Evolutionary conservation across 2,329 filamentous ascomycete species (phyloP).

Genomic region (Rachicladosporium sp.): DNA sequence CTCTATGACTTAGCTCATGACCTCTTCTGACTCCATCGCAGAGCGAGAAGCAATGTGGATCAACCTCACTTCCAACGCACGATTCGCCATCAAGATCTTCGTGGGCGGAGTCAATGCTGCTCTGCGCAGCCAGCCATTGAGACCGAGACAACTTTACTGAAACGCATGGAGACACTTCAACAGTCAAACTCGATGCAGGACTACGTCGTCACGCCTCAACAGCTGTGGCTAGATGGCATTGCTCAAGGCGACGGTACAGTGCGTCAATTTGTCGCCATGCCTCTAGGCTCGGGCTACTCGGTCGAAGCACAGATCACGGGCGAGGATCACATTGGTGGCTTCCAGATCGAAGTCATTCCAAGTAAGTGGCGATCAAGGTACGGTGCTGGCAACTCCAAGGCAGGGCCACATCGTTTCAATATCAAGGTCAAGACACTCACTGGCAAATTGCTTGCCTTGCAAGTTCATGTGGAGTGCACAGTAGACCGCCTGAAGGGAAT

Average conservation of each 20-base stretch:
- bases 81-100: constrained; percentile 29
- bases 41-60: constrained; percentile 35
- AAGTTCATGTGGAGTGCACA: too few relatives aligned
- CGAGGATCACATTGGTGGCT: constrained; percentile 27
- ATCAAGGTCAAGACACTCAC: constrained; percentile 32
- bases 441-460: too few relatives aligned
- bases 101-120: constrained; percentile 30
- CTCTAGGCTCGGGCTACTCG: constrained; percentile 29
- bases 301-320: constrained; percentile 37
- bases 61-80: constrained; percentile 14
- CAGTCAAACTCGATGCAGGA: constrained; percentile 25
- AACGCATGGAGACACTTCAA: constrained; percentile 9
- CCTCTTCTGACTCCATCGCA: neutral
- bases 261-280: constrained; percentile 39
- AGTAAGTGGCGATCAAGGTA: too few relatives aligned
- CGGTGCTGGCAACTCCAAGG: too few relatives aligned
- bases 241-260: constrained; percentile 24
- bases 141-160: constrained; percentile 11
- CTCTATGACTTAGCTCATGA: neutral
- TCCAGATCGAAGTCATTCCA: constrained; percentile 36
- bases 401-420: constrained; percentile 3
- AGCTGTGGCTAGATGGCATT: constrained; percentile 34
- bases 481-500: constrained; percentile 52
- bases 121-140: constrained; percentile 25
- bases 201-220: constrained; percentile 30